Conservation (phyloP, 2,329 filamentous ascomycete genomes). For the Podosphaera fusca region DNA sequence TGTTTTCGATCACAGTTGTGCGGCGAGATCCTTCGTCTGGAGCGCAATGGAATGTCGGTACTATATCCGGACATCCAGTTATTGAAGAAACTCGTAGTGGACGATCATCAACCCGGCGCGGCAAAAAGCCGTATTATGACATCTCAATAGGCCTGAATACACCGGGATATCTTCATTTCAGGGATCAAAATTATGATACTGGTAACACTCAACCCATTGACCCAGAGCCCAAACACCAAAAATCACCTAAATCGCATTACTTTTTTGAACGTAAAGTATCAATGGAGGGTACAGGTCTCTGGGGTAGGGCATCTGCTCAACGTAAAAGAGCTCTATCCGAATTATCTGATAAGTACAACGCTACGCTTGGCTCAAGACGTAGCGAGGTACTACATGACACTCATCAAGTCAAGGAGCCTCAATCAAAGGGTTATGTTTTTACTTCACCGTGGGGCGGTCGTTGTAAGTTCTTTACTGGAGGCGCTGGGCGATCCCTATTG, state of each 20-base stretch:
- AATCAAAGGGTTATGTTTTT: conserved; percentile 45
- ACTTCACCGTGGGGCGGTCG: conserved; percentile 65
- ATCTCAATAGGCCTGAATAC: conserved; percentile 15
- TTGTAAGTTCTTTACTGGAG: conserved; percentile 66
- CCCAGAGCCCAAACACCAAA: background rate
- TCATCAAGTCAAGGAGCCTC: conserved; percentile 2
- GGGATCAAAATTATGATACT: conserved; percentile 1
- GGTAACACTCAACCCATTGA: background rate
- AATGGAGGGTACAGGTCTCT: conserved; percentile 22
- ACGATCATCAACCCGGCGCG: conserved; percentile 7
- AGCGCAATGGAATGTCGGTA: conserved; percentile 54
- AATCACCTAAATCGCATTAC: background rate
- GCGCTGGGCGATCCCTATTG: conserved; percentile 49
- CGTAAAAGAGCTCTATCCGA: conserved; percentile 12
- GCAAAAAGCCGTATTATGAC: conserved; percentile 19
- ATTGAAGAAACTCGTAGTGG: conserved; percentile 9
- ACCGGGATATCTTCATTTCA: conserved; percentile 16
- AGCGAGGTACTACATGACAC: background rate
- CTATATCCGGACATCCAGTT: conserved; percentile 22
- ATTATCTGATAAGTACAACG: conserved; percentile 4
- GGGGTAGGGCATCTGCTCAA: conserved; percentile 9
- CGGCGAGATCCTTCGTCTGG: conserved; percentile 48
- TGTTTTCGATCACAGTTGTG: conserved; percentile 29
- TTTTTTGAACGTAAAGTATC: conserved; percentile 29
- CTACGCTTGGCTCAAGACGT: background rate